Evolutionary conservation across 2,329 filamentous ascomycete species (phyloP).

Genomic region (Paecilomyces fulvus): DNA sequence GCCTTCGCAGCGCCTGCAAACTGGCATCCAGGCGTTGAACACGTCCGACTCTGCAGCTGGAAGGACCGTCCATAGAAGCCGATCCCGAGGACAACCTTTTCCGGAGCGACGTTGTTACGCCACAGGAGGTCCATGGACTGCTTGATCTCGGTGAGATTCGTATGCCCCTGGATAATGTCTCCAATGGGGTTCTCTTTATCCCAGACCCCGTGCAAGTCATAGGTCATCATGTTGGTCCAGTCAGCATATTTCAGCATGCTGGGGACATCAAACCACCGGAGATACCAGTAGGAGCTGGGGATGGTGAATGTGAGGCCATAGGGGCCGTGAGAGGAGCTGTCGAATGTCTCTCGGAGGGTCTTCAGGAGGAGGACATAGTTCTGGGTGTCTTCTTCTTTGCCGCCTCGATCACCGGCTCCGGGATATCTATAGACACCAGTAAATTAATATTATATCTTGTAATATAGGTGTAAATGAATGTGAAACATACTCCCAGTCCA

Average conservation of each 20-base stretch:
- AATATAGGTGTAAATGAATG: too few species aligned
- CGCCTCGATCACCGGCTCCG: slow-evolving; percentile 9
- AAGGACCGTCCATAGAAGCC: too few species aligned
- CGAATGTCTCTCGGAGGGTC: slow-evolving; percentile 6
- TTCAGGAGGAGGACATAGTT: slow-evolving; percentile 11
- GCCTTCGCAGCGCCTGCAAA: too few species aligned
- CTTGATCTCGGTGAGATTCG: slow-evolving; percentile 22
- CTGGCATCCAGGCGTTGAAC: too few species aligned
- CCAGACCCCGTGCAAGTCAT: slow-evolving; percentile 17
- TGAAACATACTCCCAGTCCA: too few species aligned
- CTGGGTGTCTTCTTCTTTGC: slow-evolving; percentile 7
- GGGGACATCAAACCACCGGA: slow-evolving; percentile 22
- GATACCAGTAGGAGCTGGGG: slow-evolving; percentile 16
- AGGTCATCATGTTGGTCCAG: slow-evolving; percentile 16
- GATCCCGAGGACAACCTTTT: slow-evolving; percentile 39
- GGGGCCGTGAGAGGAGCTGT: not conserved
- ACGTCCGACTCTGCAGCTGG: too few species aligned
- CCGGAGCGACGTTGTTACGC: slow-evolving; percentile 34
- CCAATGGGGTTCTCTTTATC: slow-evolving; percentile 10
- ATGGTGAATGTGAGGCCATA: slow-evolving; percentile 11
- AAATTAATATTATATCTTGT: too few species aligned
- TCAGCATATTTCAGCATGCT: slow-evolving; percentile 6
- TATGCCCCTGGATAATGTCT: slow-evolving; percentile 11
- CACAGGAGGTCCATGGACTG: slow-evolving; percentile 38
- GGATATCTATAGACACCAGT: too few species aligned